These are phyloP conservation scores for Vicia faba DNA, from an alignment of 306 rosid species.

Conservation along the genomic window DNA sequence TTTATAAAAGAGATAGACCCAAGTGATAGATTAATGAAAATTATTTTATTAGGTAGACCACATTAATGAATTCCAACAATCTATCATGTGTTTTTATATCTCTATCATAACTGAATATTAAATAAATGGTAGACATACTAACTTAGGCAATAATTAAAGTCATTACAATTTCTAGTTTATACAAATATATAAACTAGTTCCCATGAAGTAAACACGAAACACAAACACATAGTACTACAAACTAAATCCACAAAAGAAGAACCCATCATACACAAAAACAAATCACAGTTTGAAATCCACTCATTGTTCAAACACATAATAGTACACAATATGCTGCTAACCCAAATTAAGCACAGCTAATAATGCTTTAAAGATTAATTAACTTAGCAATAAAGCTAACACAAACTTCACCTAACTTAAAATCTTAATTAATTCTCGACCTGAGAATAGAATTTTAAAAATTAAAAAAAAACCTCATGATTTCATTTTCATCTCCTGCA, in stretches of 20 bases:
- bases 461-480: not conserved
- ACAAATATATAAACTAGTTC: no score
- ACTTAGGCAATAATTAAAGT: no score
- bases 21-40: no score
- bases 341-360: conserved; percentile 4
- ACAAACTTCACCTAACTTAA: conserved; percentile 4
- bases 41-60: no score
- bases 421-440: not conserved
- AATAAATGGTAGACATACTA: no score
- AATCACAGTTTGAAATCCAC: not conserved
- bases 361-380: not conserved
- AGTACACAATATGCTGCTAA: conserved; percentile 5
- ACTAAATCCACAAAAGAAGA: conserved; percentile 27
- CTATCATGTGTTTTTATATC: no score
- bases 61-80: no score
- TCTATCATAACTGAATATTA: no score
- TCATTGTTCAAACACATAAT: not conserved
- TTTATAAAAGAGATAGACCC: no score
- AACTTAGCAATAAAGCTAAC: not conserved
- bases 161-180: no score
- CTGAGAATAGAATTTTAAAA: not conserved
- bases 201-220: not conserved
- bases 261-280: conserved; percentile 22
- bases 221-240: conserved; percentile 13
- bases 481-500: conserved; percentile 67